Evolutionary conservation across 306 rosid genomes (phyloP).

Genomic region (Lupinus albus): DNA sequence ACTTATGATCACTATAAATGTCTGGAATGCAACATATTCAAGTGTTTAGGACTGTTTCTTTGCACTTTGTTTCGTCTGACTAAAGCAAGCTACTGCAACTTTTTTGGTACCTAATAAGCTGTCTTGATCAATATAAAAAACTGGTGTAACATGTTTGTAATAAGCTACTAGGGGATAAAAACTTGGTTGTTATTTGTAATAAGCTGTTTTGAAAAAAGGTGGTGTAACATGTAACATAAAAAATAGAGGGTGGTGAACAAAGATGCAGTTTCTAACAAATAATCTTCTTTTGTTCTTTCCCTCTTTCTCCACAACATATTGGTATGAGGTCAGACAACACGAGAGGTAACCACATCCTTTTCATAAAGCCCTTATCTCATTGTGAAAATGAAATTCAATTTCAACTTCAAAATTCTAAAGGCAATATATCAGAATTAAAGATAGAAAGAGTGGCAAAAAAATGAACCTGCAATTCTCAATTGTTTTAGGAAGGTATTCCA

Average conservation of each 20-base stretch:
- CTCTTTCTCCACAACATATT: neutral
- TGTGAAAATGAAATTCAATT: neutral
- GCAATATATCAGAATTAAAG: neutral
- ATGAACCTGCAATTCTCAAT: conserved; percentile 86
- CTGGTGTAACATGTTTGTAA: neutral
- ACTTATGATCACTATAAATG: neutral
- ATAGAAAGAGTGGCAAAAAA: neutral
- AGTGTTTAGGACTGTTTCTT: conserved; percentile 14
- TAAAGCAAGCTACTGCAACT: neutral
- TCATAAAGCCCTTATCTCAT: neutral
- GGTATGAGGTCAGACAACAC: neutral
- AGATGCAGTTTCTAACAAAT: neutral
- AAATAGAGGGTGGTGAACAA: neutral
- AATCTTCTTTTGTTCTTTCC: neutral
- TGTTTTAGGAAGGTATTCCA: conserved; percentile 69
- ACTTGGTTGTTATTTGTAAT: too few species aligned
- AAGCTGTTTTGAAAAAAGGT: neutral
- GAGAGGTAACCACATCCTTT: neutral
- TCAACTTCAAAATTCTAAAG: neutral
- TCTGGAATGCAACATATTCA: neutral
- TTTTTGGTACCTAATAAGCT: neutral
- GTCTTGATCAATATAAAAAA: neutral
- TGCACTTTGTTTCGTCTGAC: conserved; percentile 31
- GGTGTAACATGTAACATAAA: neutral
- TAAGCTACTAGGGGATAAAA: too few species aligned